Evolutionary conservation across 257 asterid species (phyloP).

Genomic region (Salvia miltiorrhiza): DNA sequence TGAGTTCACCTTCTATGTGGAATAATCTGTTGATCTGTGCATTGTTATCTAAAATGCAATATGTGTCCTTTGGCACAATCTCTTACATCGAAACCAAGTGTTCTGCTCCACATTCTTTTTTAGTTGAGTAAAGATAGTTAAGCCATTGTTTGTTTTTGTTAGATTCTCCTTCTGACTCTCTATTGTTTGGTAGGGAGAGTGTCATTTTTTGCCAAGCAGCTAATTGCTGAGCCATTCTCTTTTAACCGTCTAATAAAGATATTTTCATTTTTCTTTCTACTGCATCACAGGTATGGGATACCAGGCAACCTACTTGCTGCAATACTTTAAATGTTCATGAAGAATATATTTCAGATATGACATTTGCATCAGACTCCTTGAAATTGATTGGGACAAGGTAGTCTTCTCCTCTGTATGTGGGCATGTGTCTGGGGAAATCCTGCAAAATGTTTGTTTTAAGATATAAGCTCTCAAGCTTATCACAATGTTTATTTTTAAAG

Average conservation of each 20-base stretch:
- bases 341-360: slow-evolving; percentile 85
- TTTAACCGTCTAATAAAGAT: neutral
- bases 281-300: slow-evolving; percentile 76
- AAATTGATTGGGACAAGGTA: slow-evolving; percentile 81
- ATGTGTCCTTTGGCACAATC: neutral
- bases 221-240: neutral
- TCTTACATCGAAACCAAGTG: neutral
- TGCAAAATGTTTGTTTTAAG: neutral
- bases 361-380: slow-evolving; percentile 72
- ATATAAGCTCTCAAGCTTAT: neutral
- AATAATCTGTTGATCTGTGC: neutral
- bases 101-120: neutral
- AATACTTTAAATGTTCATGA: slow-evolving; percentile 65
- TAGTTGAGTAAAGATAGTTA: neutral
- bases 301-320: slow-evolving; percentile 82
- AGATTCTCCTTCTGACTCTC: neutral
- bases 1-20: neutral
- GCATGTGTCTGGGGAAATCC: slow-evolving; percentile 4
- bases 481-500: neutral
- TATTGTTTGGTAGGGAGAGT: neutral
- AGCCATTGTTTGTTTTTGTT: neutral
- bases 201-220: neutral
- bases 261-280: slow-evolving; percentile 11
- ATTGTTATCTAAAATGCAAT: neutral
- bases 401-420: neutral